A percentile compares a stretch with the other conserved stretches of the same genome.
Conservation (phyloP, 441 rosid species). For the Adansonia gregorii region DNA sequence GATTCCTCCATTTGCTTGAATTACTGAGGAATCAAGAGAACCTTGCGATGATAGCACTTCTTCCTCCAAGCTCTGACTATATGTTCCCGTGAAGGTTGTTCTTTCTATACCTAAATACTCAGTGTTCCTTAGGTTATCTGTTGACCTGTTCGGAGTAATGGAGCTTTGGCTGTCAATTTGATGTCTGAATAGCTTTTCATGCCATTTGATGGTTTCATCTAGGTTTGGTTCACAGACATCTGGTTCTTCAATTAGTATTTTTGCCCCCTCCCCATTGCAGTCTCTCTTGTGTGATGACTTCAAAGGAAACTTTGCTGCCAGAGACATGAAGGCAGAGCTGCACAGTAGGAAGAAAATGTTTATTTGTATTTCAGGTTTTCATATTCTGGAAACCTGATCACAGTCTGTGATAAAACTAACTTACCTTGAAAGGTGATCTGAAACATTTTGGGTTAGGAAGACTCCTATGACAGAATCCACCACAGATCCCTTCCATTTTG, state of each 20-base stretch:
- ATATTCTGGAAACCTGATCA: slow-evolving; percentile 24
- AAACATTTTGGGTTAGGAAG: slow-evolving; percentile 95
- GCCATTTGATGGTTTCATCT: slow-evolving; percentile 49
- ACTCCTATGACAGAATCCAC: slow-evolving; percentile 98
- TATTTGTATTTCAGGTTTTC: slow-evolving; percentile 22
- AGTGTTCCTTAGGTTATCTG: slow-evolving; percentile 41
- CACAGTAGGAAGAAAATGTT: slow-evolving; percentile 35
- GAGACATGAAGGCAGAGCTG: slow-evolving; percentile 97
- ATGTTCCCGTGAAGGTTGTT: slow-evolving; percentile 44
- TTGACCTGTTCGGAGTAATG: slow-evolving; percentile 39
- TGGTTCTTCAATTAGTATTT: slow-evolving; percentile 66
- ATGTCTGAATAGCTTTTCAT: slow-evolving; percentile 37
- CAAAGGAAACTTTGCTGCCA: slow-evolving; percentile 78
- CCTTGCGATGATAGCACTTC: slow-evolving; percentile 72
- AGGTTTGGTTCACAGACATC: slow-evolving; percentile 49
- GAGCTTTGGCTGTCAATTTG: slow-evolving; percentile 47
- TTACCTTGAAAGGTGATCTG: slow-evolving; percentile 99
- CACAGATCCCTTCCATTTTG: slow-evolving; percentile 98
- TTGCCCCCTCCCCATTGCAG: slow-evolving; percentile 35
- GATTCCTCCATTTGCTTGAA: slow-evolving; percentile 51
- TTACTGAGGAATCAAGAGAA: slow-evolving; percentile 52
- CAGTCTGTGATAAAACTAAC: slow-evolving; percentile 26
- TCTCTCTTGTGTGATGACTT: slow-evolving; percentile 46
- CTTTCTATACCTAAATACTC: slow-evolving; percentile 48
- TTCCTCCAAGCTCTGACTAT: slow-evolving; percentile 60